A percentile compares a stretch with the other conserved stretches of the same genome.
Conservation (phyloP, 2,329 filamentous ascomycete genomes). For the Clonostachys rosea region DNA sequence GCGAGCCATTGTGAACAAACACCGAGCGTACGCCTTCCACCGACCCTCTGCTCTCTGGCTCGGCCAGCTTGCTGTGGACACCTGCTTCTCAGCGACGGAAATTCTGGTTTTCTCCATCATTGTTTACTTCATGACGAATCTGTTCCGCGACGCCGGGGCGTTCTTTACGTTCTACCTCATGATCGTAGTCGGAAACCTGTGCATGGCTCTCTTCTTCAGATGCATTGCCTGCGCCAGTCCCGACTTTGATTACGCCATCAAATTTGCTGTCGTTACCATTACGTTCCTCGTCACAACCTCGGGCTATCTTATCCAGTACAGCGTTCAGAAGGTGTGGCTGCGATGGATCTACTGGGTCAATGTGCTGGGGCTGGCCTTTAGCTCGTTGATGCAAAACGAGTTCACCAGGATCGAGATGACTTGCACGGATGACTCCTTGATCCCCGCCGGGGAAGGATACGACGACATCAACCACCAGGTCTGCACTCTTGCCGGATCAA, state of each 20-base stretch:
- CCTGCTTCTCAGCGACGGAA: constrained; percentile 65
- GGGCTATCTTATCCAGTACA: constrained; percentile 80
- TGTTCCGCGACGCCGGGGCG: constrained; percentile 64
- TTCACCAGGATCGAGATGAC: constrained; percentile 66
- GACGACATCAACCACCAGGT: constrained; percentile 69
- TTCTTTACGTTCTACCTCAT: constrained; percentile 77
- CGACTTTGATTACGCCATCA: constrained; percentile 82
- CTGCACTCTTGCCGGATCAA: constrained; percentile 73
- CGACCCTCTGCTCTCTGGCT: constrained; percentile 79
- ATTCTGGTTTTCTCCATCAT: constrained; percentile 71
- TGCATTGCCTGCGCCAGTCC: constrained; percentile 71
- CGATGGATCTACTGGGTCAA: constrained; percentile 81
- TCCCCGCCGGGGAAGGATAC: constrained; percentile 70
- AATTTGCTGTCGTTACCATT: constrained; percentile 74
- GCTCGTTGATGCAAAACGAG: constrained; percentile 81
- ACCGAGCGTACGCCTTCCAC: constrained; percentile 79
- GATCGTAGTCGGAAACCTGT: constrained; percentile 63
- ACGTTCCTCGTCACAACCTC: constrained; percentile 78
- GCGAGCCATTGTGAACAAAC: constrained; percentile 76
- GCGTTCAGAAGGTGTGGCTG: constrained; percentile 69
- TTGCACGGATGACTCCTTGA: constrained; percentile 62
- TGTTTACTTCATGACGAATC: constrained; percentile 73
- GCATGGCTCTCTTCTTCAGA: constrained; percentile 75
- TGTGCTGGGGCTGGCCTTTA: constrained; percentile 69
- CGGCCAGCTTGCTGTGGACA: constrained; percentile 75